These are phyloP conservation scores for Flammula alnicola DNA, from an alignment of 1,284 basidiomycete species.

Conservation along the genomic window DNA sequence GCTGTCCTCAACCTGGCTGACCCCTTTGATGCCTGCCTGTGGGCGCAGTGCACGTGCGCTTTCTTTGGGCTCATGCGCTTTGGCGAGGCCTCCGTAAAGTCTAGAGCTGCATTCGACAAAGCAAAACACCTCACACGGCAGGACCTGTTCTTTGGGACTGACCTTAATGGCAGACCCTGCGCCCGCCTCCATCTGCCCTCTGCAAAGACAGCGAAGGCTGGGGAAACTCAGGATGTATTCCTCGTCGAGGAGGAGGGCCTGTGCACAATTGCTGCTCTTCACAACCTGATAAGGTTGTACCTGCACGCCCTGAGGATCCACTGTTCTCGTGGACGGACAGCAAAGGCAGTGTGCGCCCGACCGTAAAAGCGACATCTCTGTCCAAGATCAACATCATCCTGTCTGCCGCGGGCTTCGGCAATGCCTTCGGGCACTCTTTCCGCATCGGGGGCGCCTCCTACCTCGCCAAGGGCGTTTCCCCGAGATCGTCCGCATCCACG, in stretches of 20 bases:
- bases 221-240: constrained; percentile 36
- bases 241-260: constrained; percentile 27
- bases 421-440: constrained; percentile 41
- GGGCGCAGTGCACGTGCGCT: constrained; percentile 37
- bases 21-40: constrained; percentile 41
- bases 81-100: constrained; percentile 35
- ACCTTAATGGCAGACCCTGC: constrained; percentile 28
- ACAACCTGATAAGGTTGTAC: constrained; percentile 34
- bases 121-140: constrained; percentile 27
- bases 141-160: constrained; percentile 20
- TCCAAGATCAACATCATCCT: constrained; percentile 34
- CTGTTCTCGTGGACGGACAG: constrained; percentile 30
- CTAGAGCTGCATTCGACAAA: constrained; percentile 24
- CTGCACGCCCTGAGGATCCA: constrained; percentile 32
- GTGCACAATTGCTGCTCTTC: constrained; percentile 33
- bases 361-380: constrained; percentile 32
- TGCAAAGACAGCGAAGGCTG: constrained; percentile 39
- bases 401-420: constrained; percentile 30
- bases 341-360: constrained; percentile 32
- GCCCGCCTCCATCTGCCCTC: constrained; percentile 31
- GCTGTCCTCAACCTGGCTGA: constrained; percentile 24
- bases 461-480: constrained; percentile 32
- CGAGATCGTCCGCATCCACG: constrained; percentile 33
- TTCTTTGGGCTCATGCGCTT: constrained; percentile 44
- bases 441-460: constrained; percentile 41